Evolutionary conservation across 2,329 filamentous ascomycete species (phyloP).

Genomic region (Fusarium neocosmosporiellum): DNA sequence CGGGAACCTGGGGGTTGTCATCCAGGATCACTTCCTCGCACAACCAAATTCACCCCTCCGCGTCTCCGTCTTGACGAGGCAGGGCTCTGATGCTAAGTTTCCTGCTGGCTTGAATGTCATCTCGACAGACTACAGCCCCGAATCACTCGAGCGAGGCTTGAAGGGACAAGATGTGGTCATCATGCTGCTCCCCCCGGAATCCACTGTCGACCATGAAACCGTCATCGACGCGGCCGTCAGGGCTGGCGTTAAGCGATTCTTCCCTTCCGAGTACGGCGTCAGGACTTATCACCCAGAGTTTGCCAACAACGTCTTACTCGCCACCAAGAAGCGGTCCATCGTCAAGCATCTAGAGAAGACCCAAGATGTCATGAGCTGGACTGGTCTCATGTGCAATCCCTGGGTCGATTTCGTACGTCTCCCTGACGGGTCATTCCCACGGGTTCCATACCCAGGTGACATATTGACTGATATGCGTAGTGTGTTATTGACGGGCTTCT

Average conservation of each 20-base stretch:
- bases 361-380: slow-evolving; percentile 5
- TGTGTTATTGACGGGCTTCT: slow-evolving; percentile 5
- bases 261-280: slow-evolving; percentile 7
- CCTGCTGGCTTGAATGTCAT: slow-evolving; percentile 1
- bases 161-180: slow-evolving; percentile 4
- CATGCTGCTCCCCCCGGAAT: slow-evolving; percentile 6
- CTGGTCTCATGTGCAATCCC: slow-evolving; percentile 3
- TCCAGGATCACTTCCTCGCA: slow-evolving; percentile 6
- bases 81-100: neutral
- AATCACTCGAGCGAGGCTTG: slow-evolving; percentile 1
- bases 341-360: neutral
- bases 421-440: neutral
- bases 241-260: slow-evolving; percentile 4
- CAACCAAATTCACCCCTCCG: neutral
- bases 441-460: neutral
- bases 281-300: slow-evolving; percentile 2
- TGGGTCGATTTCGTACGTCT: slow-evolving; percentile 5
- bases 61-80: slow-evolving; percentile 1
- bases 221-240: slow-evolving; percentile 8
- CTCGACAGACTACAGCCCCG: slow-evolving; percentile 6
- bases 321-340: slow-evolving; percentile 3
- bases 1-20: slow-evolving; percentile 1
- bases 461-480: neutral
- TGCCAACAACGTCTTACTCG: neutral
- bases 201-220: neutral